Percentiles rank a stretch among this genome's conserved stretches.
Evolutionary conservation across 306 rosid species (phyloP).

Genomic region (Rosa lucieae): DNA sequence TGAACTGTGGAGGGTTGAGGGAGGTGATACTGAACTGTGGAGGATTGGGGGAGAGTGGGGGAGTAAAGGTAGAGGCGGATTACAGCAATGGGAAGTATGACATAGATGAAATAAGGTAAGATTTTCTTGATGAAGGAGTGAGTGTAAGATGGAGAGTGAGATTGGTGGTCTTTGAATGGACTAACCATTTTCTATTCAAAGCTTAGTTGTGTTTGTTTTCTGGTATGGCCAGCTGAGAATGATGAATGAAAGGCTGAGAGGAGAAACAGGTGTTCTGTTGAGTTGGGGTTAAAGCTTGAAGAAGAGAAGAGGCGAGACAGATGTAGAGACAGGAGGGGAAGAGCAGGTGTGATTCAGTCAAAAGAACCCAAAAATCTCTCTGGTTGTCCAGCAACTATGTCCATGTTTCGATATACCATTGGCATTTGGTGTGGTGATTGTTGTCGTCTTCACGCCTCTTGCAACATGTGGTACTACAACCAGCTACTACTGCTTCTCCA

Average conservation of each 20-base stretch:
- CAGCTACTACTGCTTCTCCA: neutral
- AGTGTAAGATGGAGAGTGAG: neutral
- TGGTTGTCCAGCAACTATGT: constrained; percentile 26
- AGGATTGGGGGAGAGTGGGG: constrained; percentile 32
- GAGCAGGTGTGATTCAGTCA: constrained; percentile 21
- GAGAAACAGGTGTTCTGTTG: neutral
- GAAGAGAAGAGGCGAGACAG: neutral
- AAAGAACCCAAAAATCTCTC: constrained; percentile 25
- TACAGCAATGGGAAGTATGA: constrained; percentile 62
- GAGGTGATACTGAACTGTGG: constrained; percentile 33
- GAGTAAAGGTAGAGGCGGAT: constrained; percentile 65
- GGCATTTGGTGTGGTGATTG: constrained; percentile 16
- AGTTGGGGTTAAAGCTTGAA: neutral
- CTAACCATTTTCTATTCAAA: constrained; percentile 40
- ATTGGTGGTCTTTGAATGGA: constrained; percentile 47
- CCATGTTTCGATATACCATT: neutral
- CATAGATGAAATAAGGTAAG: constrained; percentile 56
- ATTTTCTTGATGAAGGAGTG: constrained; percentile 40
- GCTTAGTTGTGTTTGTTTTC: neutral
- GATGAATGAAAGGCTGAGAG: constrained; percentile 6
- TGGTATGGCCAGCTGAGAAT: neutral
- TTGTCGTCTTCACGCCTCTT: constrained; percentile 18
- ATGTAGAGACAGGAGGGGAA: neutral
- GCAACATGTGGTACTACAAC: constrained; percentile 13
- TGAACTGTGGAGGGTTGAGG: constrained; percentile 33